Evolutionary conservation across 371 early-diverging fungal species (phyloP), one percentile per base, ranked within the genome.

Genomic region (Chytridium lagenaria): DNA sequence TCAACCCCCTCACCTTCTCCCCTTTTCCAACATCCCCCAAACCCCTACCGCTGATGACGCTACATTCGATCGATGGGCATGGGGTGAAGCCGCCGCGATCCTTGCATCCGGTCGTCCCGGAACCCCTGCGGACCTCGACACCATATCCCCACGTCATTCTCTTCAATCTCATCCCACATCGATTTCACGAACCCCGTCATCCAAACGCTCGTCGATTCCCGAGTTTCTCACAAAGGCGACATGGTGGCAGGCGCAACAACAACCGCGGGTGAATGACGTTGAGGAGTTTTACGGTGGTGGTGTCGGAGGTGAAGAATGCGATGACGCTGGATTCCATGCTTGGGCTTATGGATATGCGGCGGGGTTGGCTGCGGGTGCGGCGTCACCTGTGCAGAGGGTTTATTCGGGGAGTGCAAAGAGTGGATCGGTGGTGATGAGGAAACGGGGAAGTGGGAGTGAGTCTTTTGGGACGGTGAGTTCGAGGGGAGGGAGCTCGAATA

Each of bases 11-110:
- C 63, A 19, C 63, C 33, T 63, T 19, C 63, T 63, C 12, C 63
- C 37, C 23, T 15, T 30, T 3, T 19, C 30, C 28, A 63, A 26
- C 23, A 26, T 7, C 63, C 38, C 38, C 2, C n/a, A 10, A 37
- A 66, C 66, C 3, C 66, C 66, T 7, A 19, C 15, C 3, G 66
- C 66, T 12, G 66, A 66, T 44, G 66, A 66, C 30, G 66, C 38
- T 22, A 30, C n/a, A 16, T 66, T 66, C 30, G 66, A 66, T 26
- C 38, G 49, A 5, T 66, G 66, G 66, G 66, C 66, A 10, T 66
- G 66, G 66, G 66, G 66, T 5, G 66, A 66, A 26, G 66, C 66
- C 30, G 66, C 44, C 30, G 66, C 66, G 3, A 66, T 66, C 44
- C 39, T 66, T 28, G 66, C 66, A 5, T 66, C 66, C 2, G 66